phyloP scores from a whole-genome alignment of 2,329 filamentous ascomycete genomes.

The Scorias spongiosa region DNA sequence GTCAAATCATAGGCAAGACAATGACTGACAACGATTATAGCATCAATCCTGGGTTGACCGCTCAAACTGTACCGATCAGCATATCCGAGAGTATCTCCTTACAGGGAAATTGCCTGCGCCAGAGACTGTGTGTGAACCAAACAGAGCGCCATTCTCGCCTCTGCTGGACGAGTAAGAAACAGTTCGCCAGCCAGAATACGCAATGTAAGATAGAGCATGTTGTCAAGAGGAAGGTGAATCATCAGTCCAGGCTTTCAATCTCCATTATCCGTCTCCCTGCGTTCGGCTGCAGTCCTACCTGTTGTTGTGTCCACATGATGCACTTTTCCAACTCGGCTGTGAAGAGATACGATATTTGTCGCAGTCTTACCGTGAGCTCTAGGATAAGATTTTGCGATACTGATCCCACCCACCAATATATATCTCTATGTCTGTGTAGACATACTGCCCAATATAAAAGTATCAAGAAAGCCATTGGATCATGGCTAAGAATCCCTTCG shows the following conservation, averaged over 20 bases:
- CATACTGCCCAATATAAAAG: not conserved
- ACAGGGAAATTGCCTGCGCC: slow-evolving; percentile 21
- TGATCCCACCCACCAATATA: not conserved
- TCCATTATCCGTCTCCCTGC: not conserved
- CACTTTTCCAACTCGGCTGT: not conserved
- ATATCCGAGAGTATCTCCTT: slow-evolving; percentile 19
- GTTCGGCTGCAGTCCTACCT: not conserved
- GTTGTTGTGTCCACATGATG: not conserved
- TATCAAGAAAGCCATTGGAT: not conserved
- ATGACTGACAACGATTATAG: not conserved
- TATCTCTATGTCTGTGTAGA: not conserved
- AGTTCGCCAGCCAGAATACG: not conserved
- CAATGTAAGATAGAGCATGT: not conserved
- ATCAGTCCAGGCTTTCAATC: not conserved
- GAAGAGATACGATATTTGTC: not conserved
- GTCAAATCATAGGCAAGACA: not conserved
- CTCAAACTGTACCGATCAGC: slow-evolving; percentile 19
- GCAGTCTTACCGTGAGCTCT: not conserved
- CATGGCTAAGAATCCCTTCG: not conserved
- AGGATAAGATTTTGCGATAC: not conserved
- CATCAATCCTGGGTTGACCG: slow-evolving; percentile 5
- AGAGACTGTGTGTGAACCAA: slow-evolving; percentile 17
- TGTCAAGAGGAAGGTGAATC: not conserved
- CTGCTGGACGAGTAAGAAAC: not conserved
- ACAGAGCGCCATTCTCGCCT: not conserved